Evolutionary conservation across 768 basidiomycete genomes (phyloP).

Genomic region (Termitomyces sp.): DNA sequence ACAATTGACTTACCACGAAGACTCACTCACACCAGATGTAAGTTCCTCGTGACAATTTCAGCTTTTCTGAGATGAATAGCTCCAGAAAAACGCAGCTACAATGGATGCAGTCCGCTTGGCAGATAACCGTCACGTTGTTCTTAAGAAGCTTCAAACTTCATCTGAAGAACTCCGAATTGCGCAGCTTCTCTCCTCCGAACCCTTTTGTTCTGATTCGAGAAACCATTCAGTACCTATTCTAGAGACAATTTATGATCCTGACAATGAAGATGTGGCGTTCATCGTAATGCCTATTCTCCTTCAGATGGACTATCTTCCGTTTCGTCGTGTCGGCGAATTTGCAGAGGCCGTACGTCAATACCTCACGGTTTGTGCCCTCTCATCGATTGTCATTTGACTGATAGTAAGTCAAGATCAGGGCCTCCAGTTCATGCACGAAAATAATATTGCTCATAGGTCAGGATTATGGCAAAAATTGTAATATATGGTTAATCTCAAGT

Average conservation of each 20-base stretch:
- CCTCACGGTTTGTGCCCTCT: not conserved
- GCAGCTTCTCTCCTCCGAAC: not conserved
- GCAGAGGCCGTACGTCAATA: constrained; percentile 3
- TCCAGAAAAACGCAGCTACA: not conserved
- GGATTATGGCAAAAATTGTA: no score
- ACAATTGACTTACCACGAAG: not conserved
- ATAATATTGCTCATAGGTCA: no score
- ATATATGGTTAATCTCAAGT: no score
- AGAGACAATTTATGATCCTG: not conserved
- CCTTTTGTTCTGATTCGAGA: constrained; percentile 1
- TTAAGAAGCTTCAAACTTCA: no score
- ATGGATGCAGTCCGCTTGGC: not conserved
- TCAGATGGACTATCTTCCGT: not conserved
- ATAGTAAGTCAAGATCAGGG: no score
- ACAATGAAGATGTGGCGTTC: not conserved
- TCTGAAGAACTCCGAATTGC: not conserved
- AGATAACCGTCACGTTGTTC: not conserved
- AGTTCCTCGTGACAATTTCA: not conserved
- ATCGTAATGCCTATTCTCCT: not conserved
- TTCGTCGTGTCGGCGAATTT: constrained; percentile 8
- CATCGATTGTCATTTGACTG: no score
- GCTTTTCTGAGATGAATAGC: no score
- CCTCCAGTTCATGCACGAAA: no score
- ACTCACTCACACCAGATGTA: not conserved
- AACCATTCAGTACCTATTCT: no score